Evolutionary conservation across 345 rosid species (phyloP), one percentile per base, ranked within the genome.

Genomic region (Ceriops decandra): DNA sequence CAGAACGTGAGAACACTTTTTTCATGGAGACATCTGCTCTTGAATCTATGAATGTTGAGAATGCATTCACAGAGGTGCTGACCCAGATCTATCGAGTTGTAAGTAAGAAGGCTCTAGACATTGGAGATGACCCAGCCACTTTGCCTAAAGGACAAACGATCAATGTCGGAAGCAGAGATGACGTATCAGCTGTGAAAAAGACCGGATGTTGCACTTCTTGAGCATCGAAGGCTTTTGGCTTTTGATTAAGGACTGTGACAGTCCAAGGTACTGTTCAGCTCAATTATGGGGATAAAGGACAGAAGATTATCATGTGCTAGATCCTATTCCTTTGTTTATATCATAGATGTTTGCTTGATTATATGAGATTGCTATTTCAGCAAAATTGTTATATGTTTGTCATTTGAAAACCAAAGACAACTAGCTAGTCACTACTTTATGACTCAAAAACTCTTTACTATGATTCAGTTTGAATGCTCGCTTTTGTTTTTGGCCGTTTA

Each of bases 1-100:
- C 79, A 1, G 71, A 76, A n/a, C 65, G 72, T 42, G 75, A 76
- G 62, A 67, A 22, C 21, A 71, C 79, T 3, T 76, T 76, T 24
- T 76, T 76, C 79, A 71, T 71, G 75, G 79, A 76, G 60, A 76
- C 79, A 24, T 76, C 79, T n/a, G 75, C 79, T 62, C 75, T 76
- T 3, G 79, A 71, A 57, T 76, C 79, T 4, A 31, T 71, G 79
- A 71, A 76, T 33, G 79, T 76, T 1, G 79, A 76, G 68, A 76
- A 71, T 17, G 75, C 75, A n/a, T 76, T 76, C 72, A 76, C 75
- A 2, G 79, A 71, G 60, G 79, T 71, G 28, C 68, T 76, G 51
- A 51, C 75, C 47, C 79, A 76, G 72, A 76, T 71, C 31, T 76
- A 71, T 47, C 72, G 69, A 27, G 79, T 71, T 9, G 75, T 76